These are phyloP conservation scores for Dactylellina sp. DNA, from an alignment of 2,329 filamentous ascomycete genomes.

Conservation along the genomic window DNA sequence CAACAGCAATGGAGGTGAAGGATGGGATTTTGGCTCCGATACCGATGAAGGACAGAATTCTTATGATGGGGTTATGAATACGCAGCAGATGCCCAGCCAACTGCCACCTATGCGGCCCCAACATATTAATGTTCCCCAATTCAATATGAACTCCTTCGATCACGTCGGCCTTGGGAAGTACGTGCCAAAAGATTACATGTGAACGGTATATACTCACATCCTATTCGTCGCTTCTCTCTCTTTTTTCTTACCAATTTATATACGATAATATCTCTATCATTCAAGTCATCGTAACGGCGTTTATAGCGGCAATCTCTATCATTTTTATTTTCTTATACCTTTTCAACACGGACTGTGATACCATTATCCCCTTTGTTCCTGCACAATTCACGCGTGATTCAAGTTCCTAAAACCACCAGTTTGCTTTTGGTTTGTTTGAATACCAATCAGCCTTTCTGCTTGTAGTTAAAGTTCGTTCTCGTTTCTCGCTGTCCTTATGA, in stretches of 20 bases:
- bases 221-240: constrained; percentile 1
- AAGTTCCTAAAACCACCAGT: constrained; percentile 29
- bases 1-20: constrained; percentile 40
- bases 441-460: constrained; percentile 56
- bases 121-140: constrained; percentile 46
- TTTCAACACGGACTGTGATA: constrained; percentile 29
- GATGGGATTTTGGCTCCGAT: constrained; percentile 50
- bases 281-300: constrained; percentile 54
- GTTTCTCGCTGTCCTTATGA: constrained; percentile 33
- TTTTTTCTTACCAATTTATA: constrained; percentile 20
- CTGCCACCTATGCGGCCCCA: constrained; percentile 53
- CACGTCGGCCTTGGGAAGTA: constrained; percentile 36
- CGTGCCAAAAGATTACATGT: constrained; percentile 47
- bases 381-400: constrained; percentile 32
- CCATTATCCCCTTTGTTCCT: constrained; percentile 25
- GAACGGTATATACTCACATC: neutral
- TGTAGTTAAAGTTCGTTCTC: constrained; percentile 50
- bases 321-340: constrained; percentile 24
- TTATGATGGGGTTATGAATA: constrained; percentile 48
- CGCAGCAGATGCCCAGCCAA: constrained; percentile 53
- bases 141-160: constrained; percentile 50
- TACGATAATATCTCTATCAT: constrained; percentile 41
- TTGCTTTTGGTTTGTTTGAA: constrained; percentile 57
- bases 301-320: constrained; percentile 49
- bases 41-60: constrained; percentile 53